phyloP scores from a whole-genome alignment of 306 rosid genomes.

The Citrullus colocynthis region DNA sequence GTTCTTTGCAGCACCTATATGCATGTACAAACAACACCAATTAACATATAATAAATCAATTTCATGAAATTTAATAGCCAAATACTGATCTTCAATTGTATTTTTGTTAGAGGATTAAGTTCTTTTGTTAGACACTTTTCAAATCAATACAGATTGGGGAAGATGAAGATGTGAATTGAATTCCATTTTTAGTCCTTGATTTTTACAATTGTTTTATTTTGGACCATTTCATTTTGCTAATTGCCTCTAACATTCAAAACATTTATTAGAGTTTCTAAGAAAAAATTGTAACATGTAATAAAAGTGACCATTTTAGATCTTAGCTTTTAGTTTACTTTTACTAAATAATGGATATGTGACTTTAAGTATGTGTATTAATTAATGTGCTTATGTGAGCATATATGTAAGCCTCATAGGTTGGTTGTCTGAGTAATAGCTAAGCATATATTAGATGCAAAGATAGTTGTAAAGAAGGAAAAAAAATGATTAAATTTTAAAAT shows the following conservation, averaged over 20 bases:
- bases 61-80: not conserved
- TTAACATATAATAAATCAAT: not conserved
- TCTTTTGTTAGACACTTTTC: not conserved
- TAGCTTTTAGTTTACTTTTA: too few relatives aligned
- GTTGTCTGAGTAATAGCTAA: too few relatives aligned
- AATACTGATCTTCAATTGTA: not conserved
- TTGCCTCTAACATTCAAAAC: too few relatives aligned
- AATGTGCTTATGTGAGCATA: not conserved
- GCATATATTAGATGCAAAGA: not conserved
- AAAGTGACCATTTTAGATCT: not conserved
- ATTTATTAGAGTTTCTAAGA: too few relatives aligned
- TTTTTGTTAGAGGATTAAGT: not conserved
- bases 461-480: not conserved
- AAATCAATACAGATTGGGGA: not conserved
- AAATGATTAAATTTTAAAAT: too few relatives aligned
- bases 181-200: too few relatives aligned
- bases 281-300: too few relatives aligned
- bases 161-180: not conserved
- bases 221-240: too few relatives aligned
- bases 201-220: too few relatives aligned
- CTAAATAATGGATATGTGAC: not conserved
- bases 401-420: not conserved
- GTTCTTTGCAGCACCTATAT: conserved; percentile 56
- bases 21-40: not conserved
- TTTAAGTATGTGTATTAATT: too few relatives aligned